Evolutionary conservation across 148 eudicot species (phyloP).

Genomic region (Cornus controversa): DNA sequence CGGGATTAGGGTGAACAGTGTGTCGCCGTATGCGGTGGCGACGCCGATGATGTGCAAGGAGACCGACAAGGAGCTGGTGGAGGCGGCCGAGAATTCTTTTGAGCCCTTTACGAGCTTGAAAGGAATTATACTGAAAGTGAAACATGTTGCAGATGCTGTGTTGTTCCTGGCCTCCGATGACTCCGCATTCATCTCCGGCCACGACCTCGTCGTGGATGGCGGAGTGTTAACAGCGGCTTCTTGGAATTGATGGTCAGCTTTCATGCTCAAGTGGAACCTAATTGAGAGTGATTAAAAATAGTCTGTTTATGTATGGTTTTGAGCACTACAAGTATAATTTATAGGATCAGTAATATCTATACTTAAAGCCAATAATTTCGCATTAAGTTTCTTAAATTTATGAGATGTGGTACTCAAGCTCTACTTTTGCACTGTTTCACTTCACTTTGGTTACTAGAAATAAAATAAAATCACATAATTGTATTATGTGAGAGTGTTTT

Average conservation of each 20-base stretch:
- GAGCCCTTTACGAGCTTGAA: slow-evolving; percentile 7
- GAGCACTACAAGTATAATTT: no score
- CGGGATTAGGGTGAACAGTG: slow-evolving; percentile 34
- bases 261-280: slow-evolving; percentile 9
- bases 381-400: no score
- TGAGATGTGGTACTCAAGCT: no score
- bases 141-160: slow-evolving; percentile 24
- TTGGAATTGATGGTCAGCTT: no score
- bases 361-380: no score
- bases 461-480: no score
- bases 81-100: not conserved
- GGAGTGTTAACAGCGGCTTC: no score
- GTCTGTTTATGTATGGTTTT: no score
- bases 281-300: not conserved
- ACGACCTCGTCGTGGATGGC: slow-evolving; percentile 25
- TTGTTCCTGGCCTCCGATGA: slow-evolving; percentile 27
- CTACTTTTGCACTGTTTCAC: no score
- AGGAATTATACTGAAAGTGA: slow-evolving; percentile 4
- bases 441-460: no score
- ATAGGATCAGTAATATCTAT: no score
- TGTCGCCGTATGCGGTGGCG: slow-evolving; percentile 27
- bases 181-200: slow-evolving; percentile 25
- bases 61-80: not conserved
- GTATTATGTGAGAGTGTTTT: no score
- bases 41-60: slow-evolving; percentile 11